A percentile compares a stretch with the other conserved stretches of the same genome.
phyloP scores from a whole-genome alignment of 2,329 filamentous ascomycete genomes.

The Xylaria sp. region DNA sequence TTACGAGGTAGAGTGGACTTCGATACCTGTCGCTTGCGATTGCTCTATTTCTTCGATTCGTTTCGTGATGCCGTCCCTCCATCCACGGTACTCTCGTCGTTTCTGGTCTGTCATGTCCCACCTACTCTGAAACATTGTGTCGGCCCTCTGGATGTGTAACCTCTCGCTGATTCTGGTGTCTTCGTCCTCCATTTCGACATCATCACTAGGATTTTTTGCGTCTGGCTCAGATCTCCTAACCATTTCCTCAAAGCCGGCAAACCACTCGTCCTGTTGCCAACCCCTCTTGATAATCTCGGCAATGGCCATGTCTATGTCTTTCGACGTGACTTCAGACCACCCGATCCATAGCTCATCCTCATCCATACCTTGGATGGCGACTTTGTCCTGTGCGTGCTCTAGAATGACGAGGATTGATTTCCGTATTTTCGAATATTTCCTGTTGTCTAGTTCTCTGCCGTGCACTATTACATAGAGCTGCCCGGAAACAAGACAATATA shows the following conservation, averaged over 20 bases:
- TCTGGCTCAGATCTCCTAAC: constrained; percentile 47
- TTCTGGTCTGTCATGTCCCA: constrained; percentile 74
- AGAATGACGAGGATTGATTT: constrained; percentile 60
- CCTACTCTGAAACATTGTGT: constrained; percentile 80
- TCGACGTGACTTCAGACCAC: constrained; percentile 60
- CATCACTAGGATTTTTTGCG: constrained; percentile 46
- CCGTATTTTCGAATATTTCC: constrained; percentile 58
- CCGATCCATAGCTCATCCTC: constrained; percentile 64
- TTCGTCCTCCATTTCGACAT: constrained; percentile 50
- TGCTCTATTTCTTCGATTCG: constrained; percentile 62
- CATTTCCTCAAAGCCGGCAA: constrained; percentile 66
- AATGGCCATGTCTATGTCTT: constrained; percentile 71
- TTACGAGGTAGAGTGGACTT: constrained; percentile 37
- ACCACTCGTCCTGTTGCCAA: constrained; percentile 74
- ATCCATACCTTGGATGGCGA: constrained; percentile 51
- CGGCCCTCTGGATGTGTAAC: constrained; percentile 60
- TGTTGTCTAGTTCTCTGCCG: constrained; percentile 53
- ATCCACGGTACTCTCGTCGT: constrained; percentile 68
- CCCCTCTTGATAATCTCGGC: constrained; percentile 64
- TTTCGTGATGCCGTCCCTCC: constrained; percentile 70
- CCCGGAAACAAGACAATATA: constrained; percentile 69
- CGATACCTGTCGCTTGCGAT: constrained; percentile 34
- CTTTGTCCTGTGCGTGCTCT: constrained; percentile 53
- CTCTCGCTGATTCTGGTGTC: constrained; percentile 52
- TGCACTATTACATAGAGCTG: constrained; percentile 57